Evolutionary conservation across 2,329 filamentous ascomycete genomes (phyloP), one percentile per base, ranked within the genome.

Genomic region (Beauveria sp.): DNA sequence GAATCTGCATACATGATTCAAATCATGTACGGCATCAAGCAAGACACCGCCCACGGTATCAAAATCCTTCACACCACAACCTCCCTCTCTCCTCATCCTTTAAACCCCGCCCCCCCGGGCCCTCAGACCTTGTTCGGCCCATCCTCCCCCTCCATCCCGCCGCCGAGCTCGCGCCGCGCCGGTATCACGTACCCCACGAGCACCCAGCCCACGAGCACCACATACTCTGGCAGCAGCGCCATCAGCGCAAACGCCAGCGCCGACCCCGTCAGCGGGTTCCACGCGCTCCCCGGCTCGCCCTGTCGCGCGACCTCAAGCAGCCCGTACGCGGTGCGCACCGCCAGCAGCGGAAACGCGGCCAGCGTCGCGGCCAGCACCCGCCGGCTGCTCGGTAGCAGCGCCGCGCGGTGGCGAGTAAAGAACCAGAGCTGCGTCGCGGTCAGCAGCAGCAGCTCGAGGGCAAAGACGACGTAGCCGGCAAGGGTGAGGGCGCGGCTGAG

Each of bases 381-480:
- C 12, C 61, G 63, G 40, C 66, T 67, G 45, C 65, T 66, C 30
- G 62, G 62, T 1, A 64, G 58, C 3, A 68, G 60, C 14, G 24
- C 7, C 28, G 12, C 30, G 30, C 12, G 30, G 30, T 34, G 30
- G 12, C 24, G 18, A 6, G 22, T 5, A 22, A 59, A 63, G 16
- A 65, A 67, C 60, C 62, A 65, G 1, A 63, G 12, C 51, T 67
- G 63, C 62, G 67, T 62, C 20, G 45, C 52, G 7, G 63, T 63
- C 28, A 68, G 64, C 3, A 64, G 49, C 3, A 46, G 43, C 6
- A 67, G 65, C 28, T 66, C 58, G 18, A 62, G 59, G 20, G 65
- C 63, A 12, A 68, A 66, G n/a, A 68, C 30, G 42, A 68, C 61
- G 50, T 69, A 69, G 7, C 67, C 67, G 22, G 61, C 63, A 4